A percentile compares a stretch with the other conserved stretches of the same genome.
phyloP scores from a whole-genome alignment of 2,329 filamentous ascomycete genomes.

The Hypomyces perniciosus region DNA sequence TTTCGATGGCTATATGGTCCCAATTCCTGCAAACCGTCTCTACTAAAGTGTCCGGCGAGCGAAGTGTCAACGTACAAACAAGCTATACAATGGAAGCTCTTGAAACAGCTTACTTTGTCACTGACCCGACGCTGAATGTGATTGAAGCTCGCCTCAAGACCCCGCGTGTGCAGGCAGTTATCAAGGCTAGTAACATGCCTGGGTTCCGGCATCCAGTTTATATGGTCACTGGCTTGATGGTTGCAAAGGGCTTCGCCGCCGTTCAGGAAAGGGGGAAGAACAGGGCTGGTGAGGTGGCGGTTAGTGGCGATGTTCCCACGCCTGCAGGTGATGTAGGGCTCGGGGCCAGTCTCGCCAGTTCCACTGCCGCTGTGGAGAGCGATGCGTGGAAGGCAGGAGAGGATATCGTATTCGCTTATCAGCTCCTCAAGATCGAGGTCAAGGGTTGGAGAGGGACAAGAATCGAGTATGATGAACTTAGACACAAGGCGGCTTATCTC shows the following conservation, averaged over 20 bases:
- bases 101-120: conserved; percentile 2
- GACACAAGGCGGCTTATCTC: background rate
- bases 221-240: conserved; percentile 2
- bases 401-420: background rate
- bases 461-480: background rate
- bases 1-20: background rate
- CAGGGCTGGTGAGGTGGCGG: background rate
- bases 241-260: conserved; percentile 1
- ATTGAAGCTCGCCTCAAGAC: background rate
- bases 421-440: conserved; percentile 2
- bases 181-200: background rate
- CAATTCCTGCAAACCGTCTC: background rate
- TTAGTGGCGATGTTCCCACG: background rate
- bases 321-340: background rate
- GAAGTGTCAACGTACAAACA: background rate
- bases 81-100: conserved; percentile 1
- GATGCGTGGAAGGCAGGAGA: background rate
- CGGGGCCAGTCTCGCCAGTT: background rate
- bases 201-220: background rate
- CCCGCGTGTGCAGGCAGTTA: background rate
- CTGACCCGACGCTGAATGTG: background rate
- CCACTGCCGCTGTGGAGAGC: background rate
- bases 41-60: background rate
- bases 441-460: background rate
- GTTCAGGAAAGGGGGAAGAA: background rate